A percentile compares a stretch with the other conserved stretches of the same genome.
Evolutionary conservation across 1,139 yeast species (phyloP).

Genomic region (Pichia sp.): DNA sequence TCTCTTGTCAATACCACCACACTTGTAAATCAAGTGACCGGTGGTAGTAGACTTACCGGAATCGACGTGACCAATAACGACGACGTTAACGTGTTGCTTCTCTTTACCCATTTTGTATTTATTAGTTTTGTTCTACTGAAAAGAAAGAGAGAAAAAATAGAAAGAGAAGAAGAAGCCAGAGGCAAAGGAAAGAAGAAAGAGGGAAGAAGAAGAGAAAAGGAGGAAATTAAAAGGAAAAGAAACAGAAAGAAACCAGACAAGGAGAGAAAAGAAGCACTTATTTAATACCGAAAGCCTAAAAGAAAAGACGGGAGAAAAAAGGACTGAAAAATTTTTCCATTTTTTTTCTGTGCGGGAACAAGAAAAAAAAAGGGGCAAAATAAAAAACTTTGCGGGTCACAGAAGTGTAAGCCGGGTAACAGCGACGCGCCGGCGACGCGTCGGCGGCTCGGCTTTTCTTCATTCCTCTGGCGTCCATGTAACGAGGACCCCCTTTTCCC

Average conservation of each 20-base stretch:
- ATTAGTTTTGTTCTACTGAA: conserved; percentile 1
- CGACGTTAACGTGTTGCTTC: conserved; percentile 97
- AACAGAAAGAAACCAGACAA: not conserved
- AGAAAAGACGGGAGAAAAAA: not conserved
- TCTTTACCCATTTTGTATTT: conserved; percentile 55
- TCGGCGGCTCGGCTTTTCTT: too few species aligned
- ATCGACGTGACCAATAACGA: conserved; percentile 99
- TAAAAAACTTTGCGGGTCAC: not conserved
- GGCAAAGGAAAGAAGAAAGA: not conserved
- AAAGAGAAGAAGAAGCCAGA: not conserved
- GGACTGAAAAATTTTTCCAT: not conserved
- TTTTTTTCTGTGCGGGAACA: not conserved
- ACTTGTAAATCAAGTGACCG: conserved; percentile 98
- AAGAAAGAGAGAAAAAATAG: not conserved
- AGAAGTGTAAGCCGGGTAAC: not conserved
- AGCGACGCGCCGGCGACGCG: not conserved
- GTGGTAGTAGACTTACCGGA: conserved; percentile 98
- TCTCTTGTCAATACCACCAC: conserved; percentile 78
- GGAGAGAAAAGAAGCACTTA: not conserved
- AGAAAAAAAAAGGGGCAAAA: not conserved
- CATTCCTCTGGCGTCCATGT: too few species aligned
- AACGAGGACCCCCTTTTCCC: too few species aligned
- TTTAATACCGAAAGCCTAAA: not conserved
- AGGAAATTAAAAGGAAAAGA: not conserved
- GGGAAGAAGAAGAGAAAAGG: not conserved